phyloP scores from a whole-genome alignment of 768 basidiomycete genomes.

The Pleurotus salmoneostramineus region DNA sequence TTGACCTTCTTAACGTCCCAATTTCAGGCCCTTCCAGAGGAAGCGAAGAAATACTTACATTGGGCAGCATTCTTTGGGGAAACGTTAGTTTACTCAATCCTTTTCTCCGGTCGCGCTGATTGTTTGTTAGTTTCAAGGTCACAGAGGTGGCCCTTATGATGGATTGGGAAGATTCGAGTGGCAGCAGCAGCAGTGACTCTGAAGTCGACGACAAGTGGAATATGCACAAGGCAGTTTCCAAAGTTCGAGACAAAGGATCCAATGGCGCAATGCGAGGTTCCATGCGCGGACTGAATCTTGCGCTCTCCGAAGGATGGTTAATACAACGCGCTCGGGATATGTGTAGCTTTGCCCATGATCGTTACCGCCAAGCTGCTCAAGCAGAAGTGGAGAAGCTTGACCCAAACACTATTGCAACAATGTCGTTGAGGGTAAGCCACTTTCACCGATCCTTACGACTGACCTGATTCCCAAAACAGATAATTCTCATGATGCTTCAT shows the following conservation, averaged over 20 bases:
- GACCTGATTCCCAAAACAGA: conserved; percentile 32
- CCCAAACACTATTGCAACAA: conserved; percentile 48
- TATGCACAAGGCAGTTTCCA: conserved; percentile 46
- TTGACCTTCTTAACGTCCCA: conserved; percentile 57
- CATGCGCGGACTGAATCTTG: conserved; percentile 65
- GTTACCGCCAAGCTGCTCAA: conserved; percentile 71
- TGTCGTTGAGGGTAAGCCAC: conserved; percentile 59
- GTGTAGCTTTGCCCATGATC: conserved; percentile 73
- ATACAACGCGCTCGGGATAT: conserved; percentile 70
- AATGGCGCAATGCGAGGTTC: conserved; percentile 44
- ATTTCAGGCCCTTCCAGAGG: conserved; percentile 56
- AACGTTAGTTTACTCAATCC: conserved; percentile 38
- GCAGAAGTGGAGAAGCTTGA: conserved; percentile 52
- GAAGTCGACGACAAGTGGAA: conserved; percentile 50
- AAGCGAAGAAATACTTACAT: conserved; percentile 60
- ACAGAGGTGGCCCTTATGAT: conserved; percentile 71
- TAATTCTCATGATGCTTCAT: conserved; percentile 68
- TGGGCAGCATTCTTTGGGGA: conserved; percentile 77
- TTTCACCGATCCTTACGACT: neutral
- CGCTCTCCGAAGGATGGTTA: conserved; percentile 71
- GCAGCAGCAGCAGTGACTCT: conserved; percentile 47
- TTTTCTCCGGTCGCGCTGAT: neutral
- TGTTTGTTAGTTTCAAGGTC: conserved; percentile 54
- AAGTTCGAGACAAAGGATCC: conserved; percentile 37
- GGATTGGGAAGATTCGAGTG: conserved; percentile 65